A percentile compares a stretch with the other conserved stretches of the same genome.
phyloP scores from a whole-genome alignment of 2,329 filamentous ascomycete species.

The Penicillium sp. region DNA sequence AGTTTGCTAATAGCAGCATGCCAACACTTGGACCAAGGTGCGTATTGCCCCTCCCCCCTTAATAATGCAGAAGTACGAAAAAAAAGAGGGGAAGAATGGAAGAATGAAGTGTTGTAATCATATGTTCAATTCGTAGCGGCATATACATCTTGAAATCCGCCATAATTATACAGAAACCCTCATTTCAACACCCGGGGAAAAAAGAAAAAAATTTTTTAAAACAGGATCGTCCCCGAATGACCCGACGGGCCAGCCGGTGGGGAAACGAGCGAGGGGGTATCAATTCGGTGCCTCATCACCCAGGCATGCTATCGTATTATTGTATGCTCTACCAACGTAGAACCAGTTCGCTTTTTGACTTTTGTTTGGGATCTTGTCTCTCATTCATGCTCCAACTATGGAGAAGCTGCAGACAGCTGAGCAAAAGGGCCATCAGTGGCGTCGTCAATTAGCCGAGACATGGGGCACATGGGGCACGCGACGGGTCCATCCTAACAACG shows the following conservation, averaged over 20 bases:
- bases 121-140: not conserved
- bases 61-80: not conserved
- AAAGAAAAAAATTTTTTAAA: not conserved
- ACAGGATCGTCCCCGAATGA: conserved; percentile 3
- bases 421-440: not conserved
- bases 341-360: not conserved
- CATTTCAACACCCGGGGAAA: not conserved
- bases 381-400: not conserved
- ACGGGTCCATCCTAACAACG: conserved; percentile 25
- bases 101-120: not conserved
- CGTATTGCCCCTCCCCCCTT: not conserved
- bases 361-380: not conserved
- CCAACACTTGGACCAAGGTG: conserved; percentile 3
- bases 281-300: conserved; percentile 10
- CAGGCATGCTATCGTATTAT: conserved; percentile 3
- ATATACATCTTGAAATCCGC: not conserved
- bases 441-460: not conserved
- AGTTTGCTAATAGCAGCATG: conserved; percentile 18
- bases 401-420: not conserved
- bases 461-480: conserved; percentile 23
- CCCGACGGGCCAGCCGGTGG: not conserved
- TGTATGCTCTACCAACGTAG: not conserved
- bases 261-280: conserved; percentile 1
- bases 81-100: not conserved
- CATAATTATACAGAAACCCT: not conserved